Evolutionary conservation across 306 rosid species (phyloP), one percentile per base, ranked within the genome.

Genomic region (Cercis canadensis): DNA sequence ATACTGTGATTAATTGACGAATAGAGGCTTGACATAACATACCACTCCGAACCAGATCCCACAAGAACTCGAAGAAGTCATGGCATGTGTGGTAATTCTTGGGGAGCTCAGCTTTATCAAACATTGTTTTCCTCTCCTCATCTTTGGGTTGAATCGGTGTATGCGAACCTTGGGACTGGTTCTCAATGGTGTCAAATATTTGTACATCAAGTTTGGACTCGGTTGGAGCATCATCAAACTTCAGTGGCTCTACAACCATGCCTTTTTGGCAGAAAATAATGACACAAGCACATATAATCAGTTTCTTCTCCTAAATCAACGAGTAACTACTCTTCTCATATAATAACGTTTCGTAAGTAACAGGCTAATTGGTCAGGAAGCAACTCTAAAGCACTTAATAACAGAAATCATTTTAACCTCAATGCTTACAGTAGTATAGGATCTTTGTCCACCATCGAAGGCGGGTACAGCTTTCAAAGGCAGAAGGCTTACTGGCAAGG

Each of bases 401-500:
- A 24, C 29, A 24, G 29, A 24, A 3, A 1, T 24, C 29, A 24
- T 24, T 24, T 3, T 24, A 19, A 51, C 19, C 29, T 43, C 11
- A 47, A 19, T 7, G 49, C 76, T 74, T 69, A 79, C 83, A 62
- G 2, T 55, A 1, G 15, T 68, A 79, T 2, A 79, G 3, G 45
- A 74, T 31, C 39, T 0, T 1, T 16, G 11, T 47, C 80, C 80
- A 69, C 73, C 76, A 62, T 11, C 24, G 0, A 12, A 74, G 29
- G 1, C 7, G 32, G 69, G 2, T 37, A 53, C 76, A 52, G 14
- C 80, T 80, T 45, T 4, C 7, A 52, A 80, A 80, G 44, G 77
- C 76, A 1, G 77, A 74, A 4, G 77, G 40, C 33, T 62, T 74
- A 3, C 43, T 68, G 15, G 80, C 83, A 54, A 79, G 83, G 73